These are phyloP conservation scores for Astragalus membranaceus DNA, from an alignment of 306 rosid genomes.

Conservation along the genomic window DNA sequence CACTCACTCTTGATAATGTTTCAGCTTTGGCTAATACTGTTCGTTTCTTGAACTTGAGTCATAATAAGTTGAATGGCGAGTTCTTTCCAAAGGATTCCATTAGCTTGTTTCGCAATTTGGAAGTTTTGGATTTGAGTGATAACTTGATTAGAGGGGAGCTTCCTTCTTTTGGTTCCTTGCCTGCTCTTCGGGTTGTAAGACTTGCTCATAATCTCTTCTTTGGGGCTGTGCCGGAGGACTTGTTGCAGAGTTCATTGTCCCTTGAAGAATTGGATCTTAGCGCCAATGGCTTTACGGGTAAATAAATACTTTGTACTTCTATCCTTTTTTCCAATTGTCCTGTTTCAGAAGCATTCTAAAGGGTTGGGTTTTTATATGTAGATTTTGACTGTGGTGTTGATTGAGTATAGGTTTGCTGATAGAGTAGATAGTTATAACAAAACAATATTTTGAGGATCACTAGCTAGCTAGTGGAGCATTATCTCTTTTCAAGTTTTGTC, in stretches of 20 bases:
- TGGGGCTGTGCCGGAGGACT: slow-evolving; percentile 59
- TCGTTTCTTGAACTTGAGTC: slow-evolving; percentile 49
- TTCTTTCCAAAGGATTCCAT: slow-evolving; percentile 52
- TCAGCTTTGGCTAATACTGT: slow-evolving; percentile 69
- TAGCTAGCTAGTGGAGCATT: not conserved
- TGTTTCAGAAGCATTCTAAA: not conserved
- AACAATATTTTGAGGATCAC: not conserved
- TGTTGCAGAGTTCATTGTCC: slow-evolving; percentile 46
- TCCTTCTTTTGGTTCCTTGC: slow-evolving; percentile 56
- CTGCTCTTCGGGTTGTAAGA: slow-evolving; percentile 48
- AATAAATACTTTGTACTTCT: slow-evolving; percentile 23
- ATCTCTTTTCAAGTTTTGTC: slow-evolving; percentile 12
- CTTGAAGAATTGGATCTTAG: slow-evolving; percentile 83
- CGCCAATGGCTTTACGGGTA: slow-evolving; percentile 80
- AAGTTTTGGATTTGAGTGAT: slow-evolving; percentile 61
- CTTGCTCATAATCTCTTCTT: slow-evolving; percentile 49
- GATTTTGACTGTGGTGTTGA: not conserved
- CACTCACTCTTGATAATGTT: slow-evolving; percentile 34
- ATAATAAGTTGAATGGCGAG: slow-evolving; percentile 48
- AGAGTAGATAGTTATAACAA: not conserved
- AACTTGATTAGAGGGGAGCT: slow-evolving; percentile 69
- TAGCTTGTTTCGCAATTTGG: slow-evolving; percentile 53
- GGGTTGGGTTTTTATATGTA: not conserved
- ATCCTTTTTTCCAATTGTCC: not conserved
- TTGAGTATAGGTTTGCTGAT: not conserved